Base-by-base conservation (phyloP, 257 asterid species). In the Penstemon eatonii region DNA sequence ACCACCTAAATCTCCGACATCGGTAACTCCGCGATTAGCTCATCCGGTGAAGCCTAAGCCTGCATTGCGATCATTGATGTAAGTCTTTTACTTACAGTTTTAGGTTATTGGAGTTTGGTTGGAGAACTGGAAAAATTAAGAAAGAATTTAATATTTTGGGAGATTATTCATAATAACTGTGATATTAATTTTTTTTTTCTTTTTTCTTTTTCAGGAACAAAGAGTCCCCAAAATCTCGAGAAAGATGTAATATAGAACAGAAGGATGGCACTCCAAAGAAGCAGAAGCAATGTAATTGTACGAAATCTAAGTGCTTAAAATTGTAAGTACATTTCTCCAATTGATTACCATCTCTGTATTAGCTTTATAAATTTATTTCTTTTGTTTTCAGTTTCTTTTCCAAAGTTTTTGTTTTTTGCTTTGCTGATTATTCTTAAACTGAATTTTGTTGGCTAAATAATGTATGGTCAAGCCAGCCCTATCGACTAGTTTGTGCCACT, bases 211-310 rank as follows among this genome's bases (percentile, higher is more conserved):
- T 63, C 85, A 86, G 94, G 78, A 73, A 65, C 57, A 18, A 41
- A 50, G 87, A 65, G 63, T 75, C 86, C 40, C 84, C 90, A 5
- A 77, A 71, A 76, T 47, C 78, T 36, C 80, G 77, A 60, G 79
- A 75, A 40, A 73, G 69, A 62, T 42, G 54, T 56, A 73, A 57
- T 60, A 52, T 38, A 58, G 82, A 83, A 38, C 70, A 56, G 65
- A 82, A 66, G 62, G 82, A 85, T 49, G 76, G 79, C 69, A 84
- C 88, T 69, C 95, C 91, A 10, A 87, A 82, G 82, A 89, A 82
- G 76, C 83, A 69, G 81, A 87, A 87, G 80, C 88, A 80, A 60
- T 89, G 96, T 76, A 87, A 76, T 59, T 89, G 96, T 71, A 87
- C 76, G 78, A 85, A 76, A 59, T 87, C 95, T 1, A 82, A 86